A percentile compares a stretch with the other conserved stretches of the same genome.
These are phyloP conservation scores for Aspergillus neotritici DNA, from an alignment of 2,329 filamentous ascomycete species.

Conservation along the genomic window DNA sequence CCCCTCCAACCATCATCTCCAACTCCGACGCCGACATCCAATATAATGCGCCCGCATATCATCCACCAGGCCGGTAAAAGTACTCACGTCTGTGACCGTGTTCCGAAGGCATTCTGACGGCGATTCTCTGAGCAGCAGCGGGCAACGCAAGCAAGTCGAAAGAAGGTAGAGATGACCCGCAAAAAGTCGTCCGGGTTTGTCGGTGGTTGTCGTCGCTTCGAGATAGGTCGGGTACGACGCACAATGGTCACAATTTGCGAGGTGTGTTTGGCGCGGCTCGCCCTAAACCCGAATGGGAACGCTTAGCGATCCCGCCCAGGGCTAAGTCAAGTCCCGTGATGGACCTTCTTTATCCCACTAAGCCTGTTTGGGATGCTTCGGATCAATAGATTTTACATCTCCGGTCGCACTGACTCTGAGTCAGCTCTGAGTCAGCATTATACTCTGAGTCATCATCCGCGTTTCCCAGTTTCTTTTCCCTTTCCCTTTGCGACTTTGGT, in stretches of 20 bases:
- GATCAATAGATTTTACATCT: constrained; percentile 12
- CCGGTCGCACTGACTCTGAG: constrained; percentile 10
- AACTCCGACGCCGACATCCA: constrained; percentile 8
- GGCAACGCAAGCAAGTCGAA: constrained; percentile 39
- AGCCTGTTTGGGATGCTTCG: constrained; percentile 6
- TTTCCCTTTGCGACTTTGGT: constrained; percentile 2
- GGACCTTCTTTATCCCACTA: constrained; percentile 9
- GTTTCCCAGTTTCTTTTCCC: constrained; percentile 3
- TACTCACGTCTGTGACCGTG: constrained; percentile 82
- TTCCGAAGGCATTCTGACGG: constrained; percentile 80
- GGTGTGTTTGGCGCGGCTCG: constrained; percentile 31
- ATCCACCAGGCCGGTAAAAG: constrained; percentile 16
- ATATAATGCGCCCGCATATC: constrained; percentile 11
- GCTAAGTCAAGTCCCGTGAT: constrained; percentile 33
- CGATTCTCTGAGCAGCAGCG: constrained; percentile 38
- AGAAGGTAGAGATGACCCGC: constrained; percentile 38
- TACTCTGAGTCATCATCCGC: too few species aligned
- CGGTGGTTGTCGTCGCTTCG: constrained; percentile 40
- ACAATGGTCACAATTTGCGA: constrained; percentile 35
- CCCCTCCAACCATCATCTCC: constrained; percentile 5
- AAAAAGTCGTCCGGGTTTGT: constrained; percentile 38
- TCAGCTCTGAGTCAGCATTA: too few species aligned
- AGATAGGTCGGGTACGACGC: constrained; percentile 27
- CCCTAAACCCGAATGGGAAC: constrained; percentile 31
- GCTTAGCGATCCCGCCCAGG: constrained; percentile 34